Conservation (phyloP, 768 basidiomycete species). For the Lentinula boryana region DNA sequence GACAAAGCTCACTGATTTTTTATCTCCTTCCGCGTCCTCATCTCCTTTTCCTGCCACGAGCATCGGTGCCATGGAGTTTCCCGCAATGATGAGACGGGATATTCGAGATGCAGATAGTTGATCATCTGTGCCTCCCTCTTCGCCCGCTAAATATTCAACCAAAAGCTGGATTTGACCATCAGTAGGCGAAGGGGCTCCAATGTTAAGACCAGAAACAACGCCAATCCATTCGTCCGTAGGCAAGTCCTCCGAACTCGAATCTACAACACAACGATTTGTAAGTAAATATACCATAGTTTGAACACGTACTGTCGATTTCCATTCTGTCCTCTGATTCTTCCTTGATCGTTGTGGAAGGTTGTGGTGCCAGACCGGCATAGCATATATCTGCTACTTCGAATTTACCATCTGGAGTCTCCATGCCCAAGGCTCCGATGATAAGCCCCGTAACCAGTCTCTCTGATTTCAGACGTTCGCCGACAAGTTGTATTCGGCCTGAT, state of each 20-base stretch:
- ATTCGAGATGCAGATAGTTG: conserved; percentile 63
- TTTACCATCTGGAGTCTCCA: conserved; percentile 84
- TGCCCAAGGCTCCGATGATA: conserved; percentile 84
- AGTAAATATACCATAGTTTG: neutral
- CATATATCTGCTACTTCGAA: conserved; percentile 93
- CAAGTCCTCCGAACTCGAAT: conserved; percentile 1
- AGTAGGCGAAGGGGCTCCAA: conserved; percentile 56
- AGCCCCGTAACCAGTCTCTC: conserved; percentile 83
- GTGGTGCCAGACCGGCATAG: conserved; percentile 76
- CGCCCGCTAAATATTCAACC: conserved; percentile 85
- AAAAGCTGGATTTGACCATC: conserved; percentile 81
- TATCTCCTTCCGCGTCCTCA: conserved; percentile 26
- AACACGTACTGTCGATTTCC: conserved; percentile 63
- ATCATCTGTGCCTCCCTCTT: conserved; percentile 66
- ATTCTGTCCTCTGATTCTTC: conserved; percentile 33
- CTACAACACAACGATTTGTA: neutral
- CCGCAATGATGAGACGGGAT: conserved; percentile 82
- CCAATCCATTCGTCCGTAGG: conserved; percentile 73
- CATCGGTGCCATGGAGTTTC: conserved; percentile 73
- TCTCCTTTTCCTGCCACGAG: conserved; percentile 24
- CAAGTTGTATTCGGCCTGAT: conserved; percentile 84
- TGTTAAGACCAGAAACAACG: conserved; percentile 76
- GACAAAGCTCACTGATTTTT: conserved; percentile 46
- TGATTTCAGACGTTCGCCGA: conserved; percentile 62
- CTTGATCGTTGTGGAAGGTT: conserved; percentile 27